phyloP scores from a whole-genome alignment of 2,329 filamentous ascomycete species.

The Stagonosporopsis chrysanthemi region DNA sequence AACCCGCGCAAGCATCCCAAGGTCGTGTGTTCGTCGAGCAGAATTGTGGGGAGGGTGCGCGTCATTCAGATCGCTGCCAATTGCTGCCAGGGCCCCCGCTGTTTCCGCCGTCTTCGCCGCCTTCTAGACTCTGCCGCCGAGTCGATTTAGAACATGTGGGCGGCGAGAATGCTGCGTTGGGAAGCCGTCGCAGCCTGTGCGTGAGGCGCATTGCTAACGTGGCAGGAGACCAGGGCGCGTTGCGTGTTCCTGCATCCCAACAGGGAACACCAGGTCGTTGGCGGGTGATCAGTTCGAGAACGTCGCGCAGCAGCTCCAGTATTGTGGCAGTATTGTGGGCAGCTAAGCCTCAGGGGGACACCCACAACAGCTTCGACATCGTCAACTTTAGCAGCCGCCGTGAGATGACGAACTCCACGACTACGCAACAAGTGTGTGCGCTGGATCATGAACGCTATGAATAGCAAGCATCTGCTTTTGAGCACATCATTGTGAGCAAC shows the following conservation, averaged over 20 bases:
- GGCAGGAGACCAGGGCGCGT: conserved; percentile 4
- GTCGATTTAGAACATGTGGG: conserved; percentile 12
- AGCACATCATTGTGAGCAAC: neutral
- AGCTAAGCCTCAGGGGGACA: conserved; percentile 7
- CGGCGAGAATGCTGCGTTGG: conserved; percentile 7
- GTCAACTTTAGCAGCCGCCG: neutral
- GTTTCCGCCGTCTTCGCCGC: conserved; percentile 6
- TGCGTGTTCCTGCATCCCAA: conserved; percentile 20
- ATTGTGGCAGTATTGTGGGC: neutral
- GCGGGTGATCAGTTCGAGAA: conserved; percentile 18
- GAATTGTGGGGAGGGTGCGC: conserved; percentile 22
- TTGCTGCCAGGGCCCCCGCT: conserved; percentile 9
- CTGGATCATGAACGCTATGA: neutral
- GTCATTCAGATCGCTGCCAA: conserved; percentile 19
- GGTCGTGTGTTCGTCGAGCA: conserved; percentile 1
- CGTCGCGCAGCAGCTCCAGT: conserved; percentile 7
- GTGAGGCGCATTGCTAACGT: conserved; percentile 15
- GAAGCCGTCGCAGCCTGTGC: neutral
- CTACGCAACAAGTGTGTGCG: neutral
- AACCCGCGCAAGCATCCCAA: conserved; percentile 15
- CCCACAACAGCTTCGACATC: neutral
- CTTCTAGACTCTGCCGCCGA: conserved; percentile 19
- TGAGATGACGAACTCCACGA: neutral
- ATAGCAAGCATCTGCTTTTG: neutral
- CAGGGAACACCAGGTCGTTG: conserved; percentile 11